A percentile compares a stretch with the other conserved stretches of the same genome.
Conservation (phyloP, 108 stramenopile genomes). For the Cyclotella cryptica region DNA sequence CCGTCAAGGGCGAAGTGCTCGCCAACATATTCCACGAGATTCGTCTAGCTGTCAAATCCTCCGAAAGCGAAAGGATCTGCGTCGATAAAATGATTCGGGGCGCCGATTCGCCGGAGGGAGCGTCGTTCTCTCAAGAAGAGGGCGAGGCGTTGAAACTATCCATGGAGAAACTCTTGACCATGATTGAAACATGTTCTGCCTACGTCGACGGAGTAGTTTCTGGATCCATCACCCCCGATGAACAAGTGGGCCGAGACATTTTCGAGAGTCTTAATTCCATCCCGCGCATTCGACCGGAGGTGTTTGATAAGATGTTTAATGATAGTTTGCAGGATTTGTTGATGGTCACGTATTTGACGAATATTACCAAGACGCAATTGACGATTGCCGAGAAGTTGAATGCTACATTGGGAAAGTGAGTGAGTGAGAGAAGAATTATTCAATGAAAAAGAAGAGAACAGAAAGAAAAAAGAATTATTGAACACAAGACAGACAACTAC, state of each 20-base stretch:
- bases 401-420: slow-evolving; percentile 72
- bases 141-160: slow-evolving; percentile 58
- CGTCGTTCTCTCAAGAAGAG: slow-evolving; percentile 30
- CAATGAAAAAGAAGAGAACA: not conserved
- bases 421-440: not conserved
- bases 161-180: slow-evolving; percentile 78
- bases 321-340: slow-evolving; percentile 95
- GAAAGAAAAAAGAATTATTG: not conserved
- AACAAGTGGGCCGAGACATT: slow-evolving; percentile 77
- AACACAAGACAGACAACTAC: not conserved
- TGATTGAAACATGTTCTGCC: slow-evolving; percentile 81
- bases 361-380: slow-evolving; percentile 93
- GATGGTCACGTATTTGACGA: slow-evolving; percentile 96
- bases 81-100: slow-evolving; percentile 85
- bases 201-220: slow-evolving; percentile 92
- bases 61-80: slow-evolving; percentile 90
- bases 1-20: slow-evolving; percentile 81
- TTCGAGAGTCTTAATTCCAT: slow-evolving; percentile 88
- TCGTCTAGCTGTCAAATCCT: slow-evolving; percentile 67
- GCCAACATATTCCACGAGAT: slow-evolving; percentile 95
- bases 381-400: slow-evolving; percentile 96
- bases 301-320: slow-evolving; percentile 90
- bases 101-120: slow-evolving; percentile 26
- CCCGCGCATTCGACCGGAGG: slow-evolving; percentile 89
- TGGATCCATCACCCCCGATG: slow-evolving; percentile 74